phyloP scores from a whole-genome alignment of 179 eudicot genomes.

The Heliamphora pulchella region DNA sequence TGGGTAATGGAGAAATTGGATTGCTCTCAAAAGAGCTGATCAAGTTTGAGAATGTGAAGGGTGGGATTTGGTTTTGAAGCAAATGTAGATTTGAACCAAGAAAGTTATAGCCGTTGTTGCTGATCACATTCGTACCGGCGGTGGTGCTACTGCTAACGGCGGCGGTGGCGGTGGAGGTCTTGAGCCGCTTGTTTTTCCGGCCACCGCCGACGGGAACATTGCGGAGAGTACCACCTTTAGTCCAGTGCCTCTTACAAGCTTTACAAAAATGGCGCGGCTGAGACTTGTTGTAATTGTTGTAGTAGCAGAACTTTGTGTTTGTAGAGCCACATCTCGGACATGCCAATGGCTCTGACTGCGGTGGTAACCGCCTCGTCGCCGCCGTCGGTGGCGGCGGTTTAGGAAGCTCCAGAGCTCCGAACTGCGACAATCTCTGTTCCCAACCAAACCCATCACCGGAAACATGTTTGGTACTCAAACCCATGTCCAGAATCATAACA shows the following conservation, averaged over 20 bases:
- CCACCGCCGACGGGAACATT: slow-evolving; percentile 91
- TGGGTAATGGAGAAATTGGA: slow-evolving; percentile 28
- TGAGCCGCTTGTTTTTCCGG: slow-evolving; percentile 69
- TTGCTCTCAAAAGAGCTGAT: slow-evolving; percentile 32
- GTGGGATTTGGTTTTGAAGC: slow-evolving; percentile 23
- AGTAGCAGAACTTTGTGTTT: slow-evolving; percentile 84
- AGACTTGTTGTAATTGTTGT: slow-evolving; percentile 83
- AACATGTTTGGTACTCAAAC: slow-evolving; percentile 55
- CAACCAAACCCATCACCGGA: slow-evolving; percentile 45
- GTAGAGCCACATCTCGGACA: slow-evolving; percentile 79
- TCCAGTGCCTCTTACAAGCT: slow-evolving; percentile 93
- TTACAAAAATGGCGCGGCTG: slow-evolving; percentile 83
- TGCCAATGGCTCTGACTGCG: slow-evolving; percentile 35
- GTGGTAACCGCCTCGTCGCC: slow-evolving; percentile 14
- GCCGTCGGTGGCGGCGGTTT: slow-evolving; percentile 17
- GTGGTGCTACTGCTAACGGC: not conserved
- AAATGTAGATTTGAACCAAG: not conserved
- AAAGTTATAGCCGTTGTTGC: no score
- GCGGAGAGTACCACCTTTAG: slow-evolving; percentile 86
- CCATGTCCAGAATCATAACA: slow-evolving; percentile 23
- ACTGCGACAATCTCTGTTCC: slow-evolving; percentile 33
- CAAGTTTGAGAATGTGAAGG: slow-evolving; percentile 37
- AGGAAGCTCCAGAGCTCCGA: slow-evolving; percentile 13
- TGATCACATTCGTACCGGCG: no score
- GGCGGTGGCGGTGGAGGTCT: slow-evolving; percentile 17